Base-by-base conservation (phyloP, 2,329 filamentous ascomycete genomes). In the Pestalotiopsis sp. region DNA sequence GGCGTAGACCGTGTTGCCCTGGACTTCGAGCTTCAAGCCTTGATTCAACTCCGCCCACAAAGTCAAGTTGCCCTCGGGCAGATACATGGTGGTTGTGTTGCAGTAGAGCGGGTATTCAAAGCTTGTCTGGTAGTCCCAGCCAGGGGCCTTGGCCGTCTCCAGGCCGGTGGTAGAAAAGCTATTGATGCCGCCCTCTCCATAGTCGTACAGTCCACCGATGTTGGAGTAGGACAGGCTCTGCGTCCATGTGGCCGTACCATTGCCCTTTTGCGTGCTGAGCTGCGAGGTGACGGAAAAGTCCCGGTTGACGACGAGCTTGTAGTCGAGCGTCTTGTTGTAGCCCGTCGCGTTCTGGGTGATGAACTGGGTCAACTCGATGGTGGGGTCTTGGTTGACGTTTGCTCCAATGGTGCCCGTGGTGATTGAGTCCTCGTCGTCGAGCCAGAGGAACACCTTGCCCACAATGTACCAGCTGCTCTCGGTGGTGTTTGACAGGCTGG, bases 401-500 rank as follows among this genome's bases (percentile, higher is more conserved):
- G 49, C 75, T 1, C 83, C 82, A 12, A 76, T 61, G 1, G 74
- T 77, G 13, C 86, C 87, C 1, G 85, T 89, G 0, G 89, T 90
- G 66, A 88, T 77, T 20, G 83, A 85, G 9, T 78, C 81, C 6
- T 78, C 76, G 2, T 81, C 76, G 73, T 91, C 89, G 0, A 91
- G 83, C 89, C 92, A 96, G n/a, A 94, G 73, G 76, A 96, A 95
- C 12, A 95, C 84, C 78, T 95, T 96, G 52, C 92, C 93, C 0
- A 91, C 92, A 2, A 96, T 86, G 17, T 92, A 86, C 94, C 93
- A 96, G 74, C 89, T 89, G 66, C 84, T 86, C n/a, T 85, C 87
- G 2, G 92, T 88, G 0, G 84, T 85, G 25, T 85, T 78, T 0
- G 86, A 87, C 6, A 92, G 77, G 1, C 75, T 77, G 1, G 84